Evolutionary conservation across 202 grass and related monocot species (phyloP).

Genomic region (Brachypodium distachyon): DNA sequence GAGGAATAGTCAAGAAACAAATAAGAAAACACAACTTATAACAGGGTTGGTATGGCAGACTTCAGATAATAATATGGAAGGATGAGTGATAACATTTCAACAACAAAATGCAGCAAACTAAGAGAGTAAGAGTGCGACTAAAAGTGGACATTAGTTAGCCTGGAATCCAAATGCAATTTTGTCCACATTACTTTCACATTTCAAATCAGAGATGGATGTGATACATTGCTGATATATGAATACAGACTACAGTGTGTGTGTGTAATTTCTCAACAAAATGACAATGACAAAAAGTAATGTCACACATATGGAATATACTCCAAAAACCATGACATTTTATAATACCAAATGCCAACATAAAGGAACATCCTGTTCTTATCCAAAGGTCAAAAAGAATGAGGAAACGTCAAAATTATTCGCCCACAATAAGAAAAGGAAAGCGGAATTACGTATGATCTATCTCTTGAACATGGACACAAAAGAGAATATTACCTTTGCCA

Average conservation of each 20-base stretch:
- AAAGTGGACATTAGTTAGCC: background rate
- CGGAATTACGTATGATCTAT: background rate
- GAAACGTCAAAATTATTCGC: background rate
- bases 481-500: slow-evolving; percentile 54
- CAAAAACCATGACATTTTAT: background rate
- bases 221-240: background rate
- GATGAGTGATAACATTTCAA: background rate
- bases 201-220: background rate
- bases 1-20: slow-evolving; percentile 1
- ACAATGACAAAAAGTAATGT: background rate
- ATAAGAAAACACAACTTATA: background rate
- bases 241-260: background rate
- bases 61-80: background rate
- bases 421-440: slow-evolving; percentile 7
- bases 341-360: background rate
- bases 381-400: background rate
- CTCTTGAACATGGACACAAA: background rate
- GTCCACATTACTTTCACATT: background rate
- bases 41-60: background rate
- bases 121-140: too few relatives aligned
- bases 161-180: background rate
- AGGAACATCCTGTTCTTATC: background rate
- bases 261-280: background rate
- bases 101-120: background rate
- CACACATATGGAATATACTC: background rate